Conservation (phyloP, 2,329 filamentous ascomycete genomes). For the Pochonia chlamydosporia region DNA sequence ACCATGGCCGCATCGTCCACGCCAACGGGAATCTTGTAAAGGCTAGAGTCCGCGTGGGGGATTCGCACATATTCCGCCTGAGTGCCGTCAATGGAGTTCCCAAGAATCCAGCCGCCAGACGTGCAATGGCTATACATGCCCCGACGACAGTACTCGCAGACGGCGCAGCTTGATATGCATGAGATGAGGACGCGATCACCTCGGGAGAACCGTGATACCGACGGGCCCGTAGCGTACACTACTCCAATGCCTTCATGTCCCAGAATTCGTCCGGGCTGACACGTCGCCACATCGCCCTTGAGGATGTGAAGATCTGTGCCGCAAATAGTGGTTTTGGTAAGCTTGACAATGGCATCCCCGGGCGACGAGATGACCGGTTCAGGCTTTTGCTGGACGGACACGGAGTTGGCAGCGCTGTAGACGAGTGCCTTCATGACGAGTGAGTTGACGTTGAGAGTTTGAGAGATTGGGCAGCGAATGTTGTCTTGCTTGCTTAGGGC, state of each 20-base stretch:
- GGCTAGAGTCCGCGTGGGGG: conserved; percentile 41
- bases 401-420: conserved; percentile 27
- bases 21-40: conserved; percentile 36
- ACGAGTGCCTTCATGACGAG: conserved; percentile 40
- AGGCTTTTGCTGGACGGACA: conserved; percentile 34
- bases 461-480: neutral
- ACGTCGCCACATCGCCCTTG: conserved; percentile 46
- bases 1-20: conserved; percentile 38
- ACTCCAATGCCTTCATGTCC: conserved; percentile 50
- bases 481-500: neutral
- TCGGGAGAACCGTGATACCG: conserved; percentile 38
- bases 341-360: conserved; percentile 43
- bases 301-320: conserved; percentile 51
- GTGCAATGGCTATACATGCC: conserved; percentile 48
- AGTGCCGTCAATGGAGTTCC: conserved; percentile 46
- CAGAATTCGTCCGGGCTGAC: conserved; percentile 37
- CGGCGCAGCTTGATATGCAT: conserved; percentile 44
- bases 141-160: conserved; percentile 43
- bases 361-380: conserved; percentile 33
- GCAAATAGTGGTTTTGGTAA: conserved; percentile 45
- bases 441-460: neutral
- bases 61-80: conserved; percentile 53
- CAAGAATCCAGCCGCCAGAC: conserved; percentile 49
- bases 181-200: conserved; percentile 48
- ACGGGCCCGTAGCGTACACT: conserved; percentile 36